These are phyloP conservation scores for Teunomyces kruisii DNA, from an alignment of 805 yeast genomes.

Conservation along the genomic window DNA sequence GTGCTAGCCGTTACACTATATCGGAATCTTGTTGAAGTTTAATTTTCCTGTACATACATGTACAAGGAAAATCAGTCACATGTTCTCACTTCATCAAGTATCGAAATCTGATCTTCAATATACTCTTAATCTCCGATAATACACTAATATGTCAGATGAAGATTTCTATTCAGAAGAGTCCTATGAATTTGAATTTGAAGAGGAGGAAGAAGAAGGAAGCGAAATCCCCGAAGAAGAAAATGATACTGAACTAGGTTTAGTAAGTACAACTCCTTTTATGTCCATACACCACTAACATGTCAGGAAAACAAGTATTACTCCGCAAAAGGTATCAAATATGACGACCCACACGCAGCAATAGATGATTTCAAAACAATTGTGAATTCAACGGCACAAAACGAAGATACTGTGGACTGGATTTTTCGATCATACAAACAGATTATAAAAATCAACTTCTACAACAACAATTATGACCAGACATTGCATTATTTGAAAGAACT, in stretches of 20 bases:
- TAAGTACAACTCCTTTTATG: not conserved
- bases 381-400: slow-evolving; percentile 5
- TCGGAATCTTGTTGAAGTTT: slow-evolving; percentile 6
- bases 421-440: slow-evolving; percentile 43
- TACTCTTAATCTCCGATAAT: not conserved
- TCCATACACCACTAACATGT: slow-evolving; percentile 13
- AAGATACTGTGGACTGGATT: slow-evolving; percentile 28
- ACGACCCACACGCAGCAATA: slow-evolving; percentile 24
- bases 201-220: slow-evolving; percentile 13
- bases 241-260: slow-evolving; percentile 6
- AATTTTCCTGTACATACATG: not conserved
- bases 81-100: not conserved
- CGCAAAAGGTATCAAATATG: slow-evolving; percentile 41
- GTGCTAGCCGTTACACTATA: slow-evolving; percentile 46
- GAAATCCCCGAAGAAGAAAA: slow-evolving; percentile 2
- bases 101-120: not conserved
- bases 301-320: slow-evolving; percentile 34
- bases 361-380: slow-evolving; percentile 19
- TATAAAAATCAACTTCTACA: slow-evolving; percentile 33
- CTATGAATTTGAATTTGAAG: slow-evolving; percentile 17
- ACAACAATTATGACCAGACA: slow-evolving; percentile 21
- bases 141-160: slow-evolving; percentile 14
- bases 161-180: slow-evolving; percentile 16
- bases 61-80: not conserved
- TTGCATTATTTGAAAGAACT: slow-evolving; percentile 22